Evolutionary conservation across 805 yeast genomes (phyloP).

Genomic region (Lachancea dasiensis): DNA sequence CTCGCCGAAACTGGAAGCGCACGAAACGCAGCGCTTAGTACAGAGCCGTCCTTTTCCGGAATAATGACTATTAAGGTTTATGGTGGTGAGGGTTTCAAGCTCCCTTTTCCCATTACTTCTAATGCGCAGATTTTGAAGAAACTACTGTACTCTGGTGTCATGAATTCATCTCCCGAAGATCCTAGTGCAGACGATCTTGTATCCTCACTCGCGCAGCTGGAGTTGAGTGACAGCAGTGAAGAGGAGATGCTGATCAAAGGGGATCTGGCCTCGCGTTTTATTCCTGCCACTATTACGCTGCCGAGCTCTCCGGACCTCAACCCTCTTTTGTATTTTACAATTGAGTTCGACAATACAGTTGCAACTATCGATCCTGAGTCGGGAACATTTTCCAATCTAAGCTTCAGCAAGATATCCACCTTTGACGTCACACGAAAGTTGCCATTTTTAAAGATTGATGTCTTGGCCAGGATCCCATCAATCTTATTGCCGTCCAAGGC

Average conservation of each 20-base stretch:
- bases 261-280: constrained; percentile 27
- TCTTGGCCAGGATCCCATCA: constrained; percentile 73
- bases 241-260: constrained; percentile 33
- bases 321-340: constrained; percentile 73
- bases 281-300: constrained; percentile 51
- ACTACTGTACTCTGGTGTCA: constrained; percentile 51
- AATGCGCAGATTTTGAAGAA: constrained; percentile 60
- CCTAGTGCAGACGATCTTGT: constrained; percentile 22
- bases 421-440: constrained; percentile 73
- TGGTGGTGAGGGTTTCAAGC: constrained; percentile 55
- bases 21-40: constrained; percentile 17
- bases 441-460: constrained; percentile 64
- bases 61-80: constrained; percentile 72
- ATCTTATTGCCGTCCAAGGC: constrained; percentile 44
- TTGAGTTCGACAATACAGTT: constrained; percentile 93
- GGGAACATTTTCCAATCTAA: constrained; percentile 72
- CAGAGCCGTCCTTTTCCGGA: constrained; percentile 38
- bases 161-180: constrained; percentile 17
- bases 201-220: constrained; percentile 25
- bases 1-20: neutral
- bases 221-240: constrained; percentile 29
- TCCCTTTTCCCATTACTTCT: constrained; percentile 66
- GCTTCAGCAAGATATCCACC: constrained; percentile 83
- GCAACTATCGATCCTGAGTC: constrained; percentile 80
- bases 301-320: constrained; percentile 52